A percentile compares a stretch with the other conserved stretches of the same genome.
Conservation (phyloP, 2,329 filamentous ascomycete genomes). For the Penicillium sp. region DNA sequence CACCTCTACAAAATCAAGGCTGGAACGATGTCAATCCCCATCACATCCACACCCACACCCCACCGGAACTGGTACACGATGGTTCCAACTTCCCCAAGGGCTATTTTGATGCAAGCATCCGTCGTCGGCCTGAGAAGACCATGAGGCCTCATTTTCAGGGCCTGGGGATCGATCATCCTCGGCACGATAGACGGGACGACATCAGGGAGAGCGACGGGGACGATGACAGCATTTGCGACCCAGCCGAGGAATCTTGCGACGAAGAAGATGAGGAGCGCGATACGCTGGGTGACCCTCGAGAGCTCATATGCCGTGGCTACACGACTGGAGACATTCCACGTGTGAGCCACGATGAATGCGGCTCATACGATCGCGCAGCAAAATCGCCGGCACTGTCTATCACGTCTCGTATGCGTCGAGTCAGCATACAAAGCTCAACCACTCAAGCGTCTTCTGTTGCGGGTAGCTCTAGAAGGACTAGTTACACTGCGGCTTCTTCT, state of each 20-base stretch:
- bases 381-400: conserved; percentile 39
- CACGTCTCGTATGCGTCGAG: conserved; percentile 39
- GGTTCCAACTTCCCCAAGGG: conserved; percentile 25
- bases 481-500: conserved; percentile 30
- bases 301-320: conserved; percentile 3
- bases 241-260: conserved; percentile 22
- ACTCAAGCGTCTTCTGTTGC: conserved; percentile 26
- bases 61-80: background rate
- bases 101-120: conserved; percentile 33
- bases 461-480: conserved; percentile 34
- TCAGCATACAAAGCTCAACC: conserved; percentile 32
- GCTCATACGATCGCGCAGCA: conserved; percentile 25
- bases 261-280: conserved; percentile 25
- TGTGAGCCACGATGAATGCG: conserved; percentile 10
- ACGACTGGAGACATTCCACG: conserved; percentile 6
- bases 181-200: background rate
- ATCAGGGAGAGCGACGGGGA: background rate
- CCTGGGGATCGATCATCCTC: conserved; percentile 13
- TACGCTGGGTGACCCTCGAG: conserved; percentile 9
- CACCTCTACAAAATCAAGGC: background rate
- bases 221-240: background rate
- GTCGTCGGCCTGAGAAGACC: conserved; percentile 18
- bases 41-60: background rate
- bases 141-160: conserved; percentile 4
- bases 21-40: conserved; percentile 1